Percentiles rank a stretch among this genome's conserved stretches.
Conservation (phyloP, 306 rosid genomes). For the Calophaca sinica region DNA sequence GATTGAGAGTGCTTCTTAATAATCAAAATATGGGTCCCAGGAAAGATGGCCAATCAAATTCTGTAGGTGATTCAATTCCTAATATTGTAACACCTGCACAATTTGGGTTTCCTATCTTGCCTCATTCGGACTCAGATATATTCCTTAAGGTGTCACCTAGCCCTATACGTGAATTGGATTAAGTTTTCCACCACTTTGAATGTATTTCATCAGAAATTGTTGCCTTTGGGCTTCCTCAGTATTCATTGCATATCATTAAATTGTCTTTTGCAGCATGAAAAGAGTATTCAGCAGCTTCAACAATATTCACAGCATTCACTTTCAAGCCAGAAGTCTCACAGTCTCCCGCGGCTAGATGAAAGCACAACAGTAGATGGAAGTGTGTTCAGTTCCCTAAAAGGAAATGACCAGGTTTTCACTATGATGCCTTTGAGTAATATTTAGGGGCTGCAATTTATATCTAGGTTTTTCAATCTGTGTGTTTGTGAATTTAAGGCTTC, state of each 20-base stretch:
- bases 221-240: too few relatives aligned
- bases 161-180: slow-evolving; percentile 34
- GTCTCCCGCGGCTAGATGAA: too few relatives aligned
- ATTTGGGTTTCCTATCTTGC: slow-evolving; percentile 58
- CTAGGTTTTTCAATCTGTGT: slow-evolving; percentile 42
- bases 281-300: too few relatives aligned
- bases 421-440: slow-evolving; percentile 5
- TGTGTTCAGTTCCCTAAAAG: too few relatives aligned
- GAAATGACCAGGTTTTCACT: too few relatives aligned
- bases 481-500: slow-evolving; percentile 52
- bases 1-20: slow-evolving; percentile 48
- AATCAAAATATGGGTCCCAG: slow-evolving; percentile 54
- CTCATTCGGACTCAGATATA: slow-evolving; percentile 57
- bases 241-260: slow-evolving; percentile 21
- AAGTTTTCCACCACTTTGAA: slow-evolving; percentile 1
- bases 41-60: slow-evolving; percentile 58
- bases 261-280: neutral
- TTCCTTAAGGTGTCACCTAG: slow-evolving; percentile 58
- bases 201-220: too few relatives aligned
- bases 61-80: slow-evolving; percentile 51
- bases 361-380: too few relatives aligned
- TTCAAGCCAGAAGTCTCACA: too few relatives aligned
- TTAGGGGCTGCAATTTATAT: slow-evolving; percentile 22
- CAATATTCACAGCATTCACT: too few relatives aligned
- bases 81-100: slow-evolving; percentile 56